These are phyloP conservation scores for Helicostylum pulchrum DNA, from an alignment of 192 early-diverging fungal species.

Conservation along the genomic window DNA sequence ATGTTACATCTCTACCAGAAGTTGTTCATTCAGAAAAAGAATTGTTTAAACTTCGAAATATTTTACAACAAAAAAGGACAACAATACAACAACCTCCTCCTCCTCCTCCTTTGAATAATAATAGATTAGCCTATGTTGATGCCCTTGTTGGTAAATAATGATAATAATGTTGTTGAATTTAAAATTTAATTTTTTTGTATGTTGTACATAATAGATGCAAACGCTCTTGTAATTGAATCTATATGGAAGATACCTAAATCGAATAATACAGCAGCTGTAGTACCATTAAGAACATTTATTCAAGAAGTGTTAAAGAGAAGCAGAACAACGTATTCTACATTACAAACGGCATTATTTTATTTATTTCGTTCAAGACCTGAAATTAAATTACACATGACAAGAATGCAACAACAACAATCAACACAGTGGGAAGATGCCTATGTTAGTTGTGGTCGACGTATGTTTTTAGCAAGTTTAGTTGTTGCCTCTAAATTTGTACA, in stretches of 20 bases:
- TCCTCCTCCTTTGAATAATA: not conserved
- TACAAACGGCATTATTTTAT: conserved; percentile 74
- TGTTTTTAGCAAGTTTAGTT: conserved; percentile 84
- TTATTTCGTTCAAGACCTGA: conserved; percentile 46
- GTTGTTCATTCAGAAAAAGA: conserved; percentile 8
- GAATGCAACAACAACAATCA: conserved; percentile 3
- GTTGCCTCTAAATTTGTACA: conserved; percentile 87
- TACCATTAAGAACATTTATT: conserved; percentile 62
- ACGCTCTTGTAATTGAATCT: conserved; percentile 52
- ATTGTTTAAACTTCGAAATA: conserved; percentile 8
- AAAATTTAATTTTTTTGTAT: conserved; percentile 5
- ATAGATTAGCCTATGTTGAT: conserved; percentile 30
- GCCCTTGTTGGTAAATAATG: conserved; percentile 28
- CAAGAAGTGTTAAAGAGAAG: conserved; percentile 71
- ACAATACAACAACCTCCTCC: conserved; percentile 3
- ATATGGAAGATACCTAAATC: conserved; percentile 44
- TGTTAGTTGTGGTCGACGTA: conserved; percentile 70
- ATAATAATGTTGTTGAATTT: not conserved
- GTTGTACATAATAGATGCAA: conserved; percentile 41
- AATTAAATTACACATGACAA: conserved; percentile 14
- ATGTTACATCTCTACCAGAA: conserved; percentile 1
- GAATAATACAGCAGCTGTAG: conserved; percentile 35
- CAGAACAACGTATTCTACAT: conserved; percentile 67
- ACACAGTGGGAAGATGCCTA: conserved; percentile 19
- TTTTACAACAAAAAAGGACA: not conserved